Conservation (phyloP, 2,329 filamentous ascomycete species). For the Penicillium digitatum region DNA sequence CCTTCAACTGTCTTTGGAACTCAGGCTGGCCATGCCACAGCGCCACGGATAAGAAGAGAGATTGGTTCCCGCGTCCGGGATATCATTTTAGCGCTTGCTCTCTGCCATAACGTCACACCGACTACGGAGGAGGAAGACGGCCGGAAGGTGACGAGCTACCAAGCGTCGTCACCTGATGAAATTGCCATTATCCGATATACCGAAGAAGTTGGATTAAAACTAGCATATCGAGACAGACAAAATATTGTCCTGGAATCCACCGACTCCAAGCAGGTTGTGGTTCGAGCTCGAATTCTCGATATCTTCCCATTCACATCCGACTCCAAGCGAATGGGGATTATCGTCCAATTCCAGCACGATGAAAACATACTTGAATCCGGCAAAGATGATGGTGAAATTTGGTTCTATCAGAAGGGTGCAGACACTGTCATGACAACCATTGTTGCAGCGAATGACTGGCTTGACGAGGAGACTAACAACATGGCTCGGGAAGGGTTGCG, state of each 20-base stretch:
- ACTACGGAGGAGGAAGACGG: constrained; percentile 81
- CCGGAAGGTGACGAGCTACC: constrained; percentile 74
- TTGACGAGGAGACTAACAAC: constrained; percentile 98
- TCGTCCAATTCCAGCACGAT: constrained; percentile 75
- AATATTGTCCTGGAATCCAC: constrained; percentile 77
- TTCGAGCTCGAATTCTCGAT: constrained; percentile 83
- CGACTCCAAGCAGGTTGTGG: constrained; percentile 67
- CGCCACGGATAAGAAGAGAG: constrained; percentile 82
- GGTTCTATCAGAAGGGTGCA: constrained; percentile 98
- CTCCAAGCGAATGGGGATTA: constrained; percentile 96
- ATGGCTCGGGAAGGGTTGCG: constrained; percentile 96
- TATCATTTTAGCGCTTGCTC: constrained; percentile 81
- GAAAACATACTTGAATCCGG: constrained; percentile 47
- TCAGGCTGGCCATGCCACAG: constrained; percentile 54
- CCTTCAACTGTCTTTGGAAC: constrained; percentile 67
- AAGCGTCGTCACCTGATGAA: constrained; percentile 95
- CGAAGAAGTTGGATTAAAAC: constrained; percentile 80
- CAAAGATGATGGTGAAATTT: constrained; percentile 70
- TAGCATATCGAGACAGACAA: constrained; percentile 81
- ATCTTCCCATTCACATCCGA: constrained; percentile 98
- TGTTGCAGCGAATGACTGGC: constrained; percentile 94
- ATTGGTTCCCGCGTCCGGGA: constrained; percentile 92
- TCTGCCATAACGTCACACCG: constrained; percentile 97
- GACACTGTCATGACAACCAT: constrained; percentile 98
- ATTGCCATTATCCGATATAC: constrained; percentile 98